Base-by-base conservation (phyloP, 257 asterid genomes). In the Eucommia ulmoides region DNA sequence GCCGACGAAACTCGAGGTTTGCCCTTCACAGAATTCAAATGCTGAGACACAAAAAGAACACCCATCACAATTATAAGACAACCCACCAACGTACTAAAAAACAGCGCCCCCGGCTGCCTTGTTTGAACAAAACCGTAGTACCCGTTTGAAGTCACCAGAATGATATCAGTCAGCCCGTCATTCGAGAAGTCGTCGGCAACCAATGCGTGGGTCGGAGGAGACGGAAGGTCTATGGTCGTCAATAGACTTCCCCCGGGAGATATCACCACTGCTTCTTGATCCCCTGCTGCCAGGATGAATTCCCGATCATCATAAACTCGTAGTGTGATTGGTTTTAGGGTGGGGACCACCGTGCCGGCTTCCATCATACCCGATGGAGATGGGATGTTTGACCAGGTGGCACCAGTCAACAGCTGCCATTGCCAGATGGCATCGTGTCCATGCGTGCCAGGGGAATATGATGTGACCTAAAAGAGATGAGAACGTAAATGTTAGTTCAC, bases 61-160 rank as follows among this genome's bases (percentile, higher is more conserved):
- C 80, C 96, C 99, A 86, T 86, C 38, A 91, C 94, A 16, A 91
- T 33, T 22, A 86, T 70, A 53, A 86, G 95, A 76, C 99, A 91
- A 26, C 99, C 96, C 2, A 91, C 92, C 10, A 91, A 82, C 9
- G 96, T 86, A 80, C 95, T 86, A 64, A 91, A 91, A 87, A 91
- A 91, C 49, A 91, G 70, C 19, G 96, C 96, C 7, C 99, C 99
- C 0, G 99, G 99, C 68, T 91, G 96, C 70, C 99, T 75, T 18
- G 96, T 83, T 68, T 91, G 99, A 24, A 83, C 94, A 60, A 91
- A 91, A 45, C 96, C 96, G 23, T 86, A 86, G 17, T 83, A 92
- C 23, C 99, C 99, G 41, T 62, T 73, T 15, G 93, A 73, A 51
- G 94, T 81, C 60, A 86, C 78, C 20, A 91, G 74, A 24, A 86